Percentiles rank a stretch among this genome's conserved stretches.
Conservation (phyloP, 1,139 yeast genomes). For the Williopsis jadinii region DNA sequence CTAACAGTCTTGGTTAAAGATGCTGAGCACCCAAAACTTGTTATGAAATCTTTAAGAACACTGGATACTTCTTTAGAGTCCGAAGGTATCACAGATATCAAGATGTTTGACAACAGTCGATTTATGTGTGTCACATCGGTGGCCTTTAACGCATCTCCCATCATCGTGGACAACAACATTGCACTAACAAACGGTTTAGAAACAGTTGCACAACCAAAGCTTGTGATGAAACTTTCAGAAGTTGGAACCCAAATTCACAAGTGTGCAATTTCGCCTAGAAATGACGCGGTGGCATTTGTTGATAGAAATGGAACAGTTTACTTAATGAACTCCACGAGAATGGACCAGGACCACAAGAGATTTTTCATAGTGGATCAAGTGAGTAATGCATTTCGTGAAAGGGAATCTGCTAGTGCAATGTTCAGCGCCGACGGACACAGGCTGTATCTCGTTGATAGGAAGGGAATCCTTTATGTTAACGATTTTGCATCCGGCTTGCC, state of each 20-base stretch:
- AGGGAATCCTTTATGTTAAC: constrained; percentile 69
- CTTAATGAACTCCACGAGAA: constrained; percentile 57
- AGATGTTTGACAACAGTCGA: constrained; percentile 58
- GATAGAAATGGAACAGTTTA: constrained; percentile 74
- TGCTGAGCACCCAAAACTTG: constrained; percentile 61
- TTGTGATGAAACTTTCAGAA: constrained; percentile 59
- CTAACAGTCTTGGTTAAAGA: constrained; percentile 65
- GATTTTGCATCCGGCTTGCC: constrained; percentile 79
- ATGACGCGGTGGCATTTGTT: constrained; percentile 75
- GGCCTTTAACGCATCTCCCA: constrained; percentile 54
- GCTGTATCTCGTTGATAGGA: constrained; percentile 68
- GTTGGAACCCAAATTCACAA: constrained; percentile 76
- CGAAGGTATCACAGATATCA: constrained; percentile 85
- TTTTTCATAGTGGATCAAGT: constrained; percentile 74
- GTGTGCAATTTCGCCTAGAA: constrained; percentile 74
- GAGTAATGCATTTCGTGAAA: constrained; percentile 58
- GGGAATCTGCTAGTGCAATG: constrained; percentile 67
- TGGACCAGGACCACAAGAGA: constrained; percentile 47
- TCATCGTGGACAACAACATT: constrained; percentile 50
- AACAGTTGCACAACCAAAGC: constrained; percentile 46
- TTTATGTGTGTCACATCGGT: constrained; percentile 53
- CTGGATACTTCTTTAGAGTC: constrained; percentile 60
- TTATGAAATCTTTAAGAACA: constrained; percentile 57
- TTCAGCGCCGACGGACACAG: constrained; percentile 81
- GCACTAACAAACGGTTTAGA: constrained; percentile 32